Conservation (phyloP, 2,329 filamentous ascomycete genomes). For the Berkeleyomyces basicola region DNA sequence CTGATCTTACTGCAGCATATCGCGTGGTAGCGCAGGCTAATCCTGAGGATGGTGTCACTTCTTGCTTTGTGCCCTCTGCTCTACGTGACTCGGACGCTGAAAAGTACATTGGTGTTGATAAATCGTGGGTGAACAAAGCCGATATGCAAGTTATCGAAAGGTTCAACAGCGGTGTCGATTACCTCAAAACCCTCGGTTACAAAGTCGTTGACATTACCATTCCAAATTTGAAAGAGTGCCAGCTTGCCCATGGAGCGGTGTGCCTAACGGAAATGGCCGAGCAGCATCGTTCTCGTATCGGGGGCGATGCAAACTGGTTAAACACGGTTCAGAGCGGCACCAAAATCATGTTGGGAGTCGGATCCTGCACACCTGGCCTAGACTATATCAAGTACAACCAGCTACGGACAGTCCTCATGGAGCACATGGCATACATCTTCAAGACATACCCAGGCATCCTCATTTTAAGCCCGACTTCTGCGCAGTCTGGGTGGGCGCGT, state of each 20-base stretch:
- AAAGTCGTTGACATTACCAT: constrained; percentile 43
- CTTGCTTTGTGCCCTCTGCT: constrained; percentile 43
- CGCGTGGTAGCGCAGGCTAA: constrained; percentile 61
- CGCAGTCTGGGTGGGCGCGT: constrained; percentile 58
- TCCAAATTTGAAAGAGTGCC: constrained; percentile 51
- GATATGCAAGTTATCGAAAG: constrained; percentile 43
- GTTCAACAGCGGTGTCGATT: constrained; percentile 45
- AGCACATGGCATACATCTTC: constrained; percentile 57
- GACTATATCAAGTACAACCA: constrained; percentile 61
- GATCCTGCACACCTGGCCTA: constrained; percentile 42
- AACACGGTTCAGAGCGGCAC: constrained; percentile 47
- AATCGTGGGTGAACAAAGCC: constrained; percentile 32
- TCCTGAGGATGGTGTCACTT: constrained; percentile 40
- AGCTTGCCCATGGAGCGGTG: constrained; percentile 59
- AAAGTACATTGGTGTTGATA: constrained; percentile 56
- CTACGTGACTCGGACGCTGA: constrained; percentile 26
- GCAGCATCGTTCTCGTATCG: constrained; percentile 26
- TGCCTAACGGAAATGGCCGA: constrained; percentile 57
- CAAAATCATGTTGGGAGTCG: constrained; percentile 51
- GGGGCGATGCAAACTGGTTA: constrained; percentile 33
- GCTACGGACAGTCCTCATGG: constrained; percentile 61
- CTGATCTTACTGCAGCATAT: constrained; percentile 71
- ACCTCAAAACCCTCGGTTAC: constrained; percentile 36
- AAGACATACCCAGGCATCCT: constrained; percentile 55
- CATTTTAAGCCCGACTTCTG: constrained; percentile 62